Base-by-base conservation (phyloP, 768 basidiomycete species). In the Agaricus blazei region DNA sequence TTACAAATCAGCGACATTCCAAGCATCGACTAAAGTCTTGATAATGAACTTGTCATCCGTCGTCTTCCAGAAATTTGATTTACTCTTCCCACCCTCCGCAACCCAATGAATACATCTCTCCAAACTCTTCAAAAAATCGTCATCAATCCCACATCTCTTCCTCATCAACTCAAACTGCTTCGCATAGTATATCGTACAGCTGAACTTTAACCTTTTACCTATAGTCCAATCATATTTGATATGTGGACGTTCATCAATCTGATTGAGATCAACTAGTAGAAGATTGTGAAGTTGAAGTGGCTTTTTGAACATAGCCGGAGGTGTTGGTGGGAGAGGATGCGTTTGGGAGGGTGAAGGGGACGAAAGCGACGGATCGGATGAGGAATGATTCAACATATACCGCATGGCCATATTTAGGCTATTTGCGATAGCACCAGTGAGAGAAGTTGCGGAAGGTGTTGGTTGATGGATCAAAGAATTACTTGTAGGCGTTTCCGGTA, bases 1-100 rank as follows among this genome's bases (percentile, higher is more conserved):
- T 72, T 63, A 90, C 88, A 90, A 67, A 71, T 92, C 90, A 4
- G 86, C 85, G 40, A 90, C 89, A 67, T 90, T 90, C 90, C 90
- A 92, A 12, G 88, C 87, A 68, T 87, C 86, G 14, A 93, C 85
- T 57, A 92, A 68, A 19, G 89, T 89, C 79, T 92, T 92, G 73
- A 92, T 86, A 61, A 93, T 84, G 64, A 87, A 90, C 57, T 82
- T 74, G 60, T 87, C 81, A 67, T 93, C 90, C 27, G 70, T 66
- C 45, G 87, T 90, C 76, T 87, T 89, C 87, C 89, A 89, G 64
- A 92, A 93, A 59, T 85, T 84, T 2, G 82, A 83, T 63, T 77
- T 80, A 67, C 87, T 89, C 78, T 92, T 93, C 4, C 90, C 90
- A 0, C 90, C 86, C 54, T 83, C 83, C 0, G 89, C 88, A 11